phyloP scores from a whole-genome alignment of 2,329 filamentous ascomycete genomes.

The Lasiodiplodia theobromae region DNA sequence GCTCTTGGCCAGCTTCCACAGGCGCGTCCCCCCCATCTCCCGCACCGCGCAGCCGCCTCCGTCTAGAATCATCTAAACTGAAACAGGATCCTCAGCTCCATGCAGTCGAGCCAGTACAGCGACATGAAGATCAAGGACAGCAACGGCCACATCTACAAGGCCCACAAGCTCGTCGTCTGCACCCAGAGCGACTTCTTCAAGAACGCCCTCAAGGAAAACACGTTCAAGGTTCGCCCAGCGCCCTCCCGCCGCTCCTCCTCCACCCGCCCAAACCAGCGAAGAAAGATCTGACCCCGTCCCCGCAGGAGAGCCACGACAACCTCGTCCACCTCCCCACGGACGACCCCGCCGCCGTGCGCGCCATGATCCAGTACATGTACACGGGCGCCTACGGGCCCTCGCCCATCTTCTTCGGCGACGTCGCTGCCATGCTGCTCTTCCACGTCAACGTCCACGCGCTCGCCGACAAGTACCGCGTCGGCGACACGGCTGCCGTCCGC shows the following conservation, averaged over 20 bases:
- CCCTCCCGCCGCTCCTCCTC: no score
- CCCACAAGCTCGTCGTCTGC: conserved; percentile 26
- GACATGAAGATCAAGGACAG: conserved; percentile 8
- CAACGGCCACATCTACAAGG: background rate
- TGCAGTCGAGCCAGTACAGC: background rate
- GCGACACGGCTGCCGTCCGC: background rate
- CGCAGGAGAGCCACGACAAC: background rate
- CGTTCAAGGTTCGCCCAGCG: conserved; percentile 22
- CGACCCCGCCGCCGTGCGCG: conserved; percentile 3
- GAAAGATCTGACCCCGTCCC: background rate
- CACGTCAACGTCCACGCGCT: background rate
- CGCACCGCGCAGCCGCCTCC: no score
- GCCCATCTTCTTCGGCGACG: background rate
- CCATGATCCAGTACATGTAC: conserved; percentile 29
- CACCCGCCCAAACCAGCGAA: no score
- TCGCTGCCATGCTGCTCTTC: background rate
- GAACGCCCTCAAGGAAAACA: conserved; percentile 8
- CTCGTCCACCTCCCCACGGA: background rate
- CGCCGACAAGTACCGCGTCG: conserved; percentile 2
- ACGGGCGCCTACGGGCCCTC: conserved; percentile 23
- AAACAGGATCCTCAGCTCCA: background rate
- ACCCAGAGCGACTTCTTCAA: conserved; percentile 20
- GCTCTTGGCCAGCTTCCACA: no score
- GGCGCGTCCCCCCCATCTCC: background rate
- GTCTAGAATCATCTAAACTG: background rate